Evolutionary conservation across 139 green algal genomes (phyloP).

Genomic region (Pleodorina starrii): DNA sequence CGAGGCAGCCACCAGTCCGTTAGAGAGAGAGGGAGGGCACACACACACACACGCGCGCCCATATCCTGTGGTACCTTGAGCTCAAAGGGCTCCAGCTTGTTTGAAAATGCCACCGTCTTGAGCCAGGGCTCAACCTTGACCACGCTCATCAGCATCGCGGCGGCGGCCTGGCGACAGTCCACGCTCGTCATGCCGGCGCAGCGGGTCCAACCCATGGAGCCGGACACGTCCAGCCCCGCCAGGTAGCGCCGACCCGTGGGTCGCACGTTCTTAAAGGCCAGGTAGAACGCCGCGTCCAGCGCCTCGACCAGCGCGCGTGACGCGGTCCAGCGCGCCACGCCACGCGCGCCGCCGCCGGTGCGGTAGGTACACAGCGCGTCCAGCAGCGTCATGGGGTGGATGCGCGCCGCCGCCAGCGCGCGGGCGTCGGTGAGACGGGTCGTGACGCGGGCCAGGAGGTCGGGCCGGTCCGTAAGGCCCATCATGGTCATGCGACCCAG

Average conservation of each 20-base stretch:
- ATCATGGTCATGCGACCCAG: constrained; percentile 38
- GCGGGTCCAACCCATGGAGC: constrained; percentile 36
- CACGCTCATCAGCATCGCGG: constrained; percentile 45
- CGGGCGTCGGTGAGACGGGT: neutral
- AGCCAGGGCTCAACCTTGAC: constrained; percentile 37
- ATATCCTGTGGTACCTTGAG: too few species aligned
- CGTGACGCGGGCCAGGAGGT: neutral
- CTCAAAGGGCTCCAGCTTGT: constrained; percentile 15
- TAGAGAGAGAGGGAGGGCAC: too few species aligned
- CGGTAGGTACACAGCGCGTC: constrained; percentile 43
- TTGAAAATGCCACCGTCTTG: constrained; percentile 46
- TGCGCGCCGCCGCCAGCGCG: constrained; percentile 6
- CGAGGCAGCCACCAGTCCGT: too few species aligned
- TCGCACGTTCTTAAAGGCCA: constrained; percentile 48
- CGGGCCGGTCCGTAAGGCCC: neutral
- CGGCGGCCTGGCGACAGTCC: constrained; percentile 12
- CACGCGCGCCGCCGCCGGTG: neutral
- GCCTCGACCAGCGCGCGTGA: neutral
- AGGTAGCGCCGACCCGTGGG: constrained; percentile 56
- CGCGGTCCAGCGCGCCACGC: constrained; percentile 5
- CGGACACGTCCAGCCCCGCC: constrained; percentile 44
- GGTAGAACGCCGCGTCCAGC: constrained; percentile 54
- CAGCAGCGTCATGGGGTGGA: constrained; percentile 48
- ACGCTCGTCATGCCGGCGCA: constrained; percentile 41
- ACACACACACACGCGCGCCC: too few species aligned